Percentiles rank a stretch among this genome's conserved stretches.
Evolutionary conservation across 805 yeast genomes (phyloP).

Genomic region (Helenozyma baotianmanensis): DNA sequence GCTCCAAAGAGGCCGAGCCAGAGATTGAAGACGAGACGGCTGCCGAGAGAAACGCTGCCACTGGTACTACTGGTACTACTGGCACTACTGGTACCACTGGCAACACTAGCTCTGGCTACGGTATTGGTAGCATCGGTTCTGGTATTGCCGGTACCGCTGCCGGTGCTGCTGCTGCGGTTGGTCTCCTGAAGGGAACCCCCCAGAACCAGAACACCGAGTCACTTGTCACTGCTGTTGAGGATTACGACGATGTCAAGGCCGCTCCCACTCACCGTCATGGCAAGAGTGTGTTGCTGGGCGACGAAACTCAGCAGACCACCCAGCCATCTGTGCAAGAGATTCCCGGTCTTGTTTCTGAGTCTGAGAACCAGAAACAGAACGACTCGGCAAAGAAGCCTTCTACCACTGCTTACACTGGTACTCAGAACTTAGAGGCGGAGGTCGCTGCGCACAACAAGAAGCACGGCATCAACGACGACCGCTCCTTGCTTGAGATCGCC

Average conservation of each 20-base stretch:
- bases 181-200: slow-evolving; percentile 3
- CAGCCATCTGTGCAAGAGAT: slow-evolving; percentile 11
- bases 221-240: slow-evolving; percentile 19
- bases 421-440: slow-evolving; percentile 15
- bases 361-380: not conserved
- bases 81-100: slow-evolving; percentile 1
- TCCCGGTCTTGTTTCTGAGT: slow-evolving; percentile 14
- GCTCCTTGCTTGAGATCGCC: slow-evolving; percentile 26
- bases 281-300: slow-evolving; percentile 2
- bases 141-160: slow-evolving; percentile 17
- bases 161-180: slow-evolving; percentile 18
- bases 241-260: slow-evolving; percentile 12
- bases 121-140: slow-evolving; percentile 6
- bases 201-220: slow-evolving; percentile 11
- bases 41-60: not conserved
- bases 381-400: slow-evolving; percentile 1
- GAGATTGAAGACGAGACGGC: not conserved
- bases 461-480: slow-evolving; percentile 20
- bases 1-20: not conserved
- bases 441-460: slow-evolving; percentile 25
- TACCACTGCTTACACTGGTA: not conserved
- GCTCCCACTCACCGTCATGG: slow-evolving; percentile 8
- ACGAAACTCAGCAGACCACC: not conserved
- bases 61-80: not conserved
- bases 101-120: not conserved